A percentile compares a stretch with the other conserved stretches of the same genome.
Evolutionary conservation across 2,329 filamentous ascomycete genomes (phyloP).

Genomic region (Colletotrichum sp.): DNA sequence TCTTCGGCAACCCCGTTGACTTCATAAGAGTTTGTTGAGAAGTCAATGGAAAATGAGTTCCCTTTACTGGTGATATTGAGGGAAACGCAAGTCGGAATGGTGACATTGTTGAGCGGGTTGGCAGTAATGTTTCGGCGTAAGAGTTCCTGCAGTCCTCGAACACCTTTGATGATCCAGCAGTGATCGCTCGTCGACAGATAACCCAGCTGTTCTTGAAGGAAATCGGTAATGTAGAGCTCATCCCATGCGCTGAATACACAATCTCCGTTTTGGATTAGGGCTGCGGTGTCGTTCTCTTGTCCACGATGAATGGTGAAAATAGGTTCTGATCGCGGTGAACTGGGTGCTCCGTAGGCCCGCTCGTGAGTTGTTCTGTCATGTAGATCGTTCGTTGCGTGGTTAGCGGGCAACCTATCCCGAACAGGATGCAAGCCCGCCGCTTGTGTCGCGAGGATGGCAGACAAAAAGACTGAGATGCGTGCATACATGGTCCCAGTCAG

Average conservation of each 20-base stretch:
- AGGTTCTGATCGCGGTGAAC: not conserved
- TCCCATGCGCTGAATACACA: not conserved
- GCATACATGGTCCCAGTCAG: not conserved
- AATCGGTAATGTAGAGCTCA: slow-evolving; percentile 11
- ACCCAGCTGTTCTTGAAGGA: slow-evolving; percentile 5
- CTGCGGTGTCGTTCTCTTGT: not conserved
- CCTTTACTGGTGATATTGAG: slow-evolving; percentile 1
- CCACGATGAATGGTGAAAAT: not conserved
- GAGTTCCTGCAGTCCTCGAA: not conserved
- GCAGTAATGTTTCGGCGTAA: slow-evolving; percentile 4
- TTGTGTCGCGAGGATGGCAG: not conserved
- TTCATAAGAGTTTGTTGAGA: not conserved
- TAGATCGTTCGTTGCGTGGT: not conserved
- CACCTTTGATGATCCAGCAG: slow-evolving; percentile 16
- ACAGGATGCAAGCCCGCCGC: not conserved
- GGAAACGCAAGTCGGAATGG: not conserved
- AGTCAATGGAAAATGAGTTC: slow-evolving; percentile 12
- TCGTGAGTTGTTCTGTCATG: not conserved
- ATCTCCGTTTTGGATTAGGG: not conserved
- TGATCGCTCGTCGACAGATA: not conserved
- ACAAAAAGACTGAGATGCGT: not conserved
- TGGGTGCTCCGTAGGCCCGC: not conserved
- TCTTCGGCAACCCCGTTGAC: not conserved
- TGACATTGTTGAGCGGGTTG: slow-evolving; percentile 9
- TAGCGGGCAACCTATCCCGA: not conserved